These are phyloP conservation scores for Globisporangium solare DNA, from an alignment of 352 stramenopile species.

Conservation along the genomic window DNA sequence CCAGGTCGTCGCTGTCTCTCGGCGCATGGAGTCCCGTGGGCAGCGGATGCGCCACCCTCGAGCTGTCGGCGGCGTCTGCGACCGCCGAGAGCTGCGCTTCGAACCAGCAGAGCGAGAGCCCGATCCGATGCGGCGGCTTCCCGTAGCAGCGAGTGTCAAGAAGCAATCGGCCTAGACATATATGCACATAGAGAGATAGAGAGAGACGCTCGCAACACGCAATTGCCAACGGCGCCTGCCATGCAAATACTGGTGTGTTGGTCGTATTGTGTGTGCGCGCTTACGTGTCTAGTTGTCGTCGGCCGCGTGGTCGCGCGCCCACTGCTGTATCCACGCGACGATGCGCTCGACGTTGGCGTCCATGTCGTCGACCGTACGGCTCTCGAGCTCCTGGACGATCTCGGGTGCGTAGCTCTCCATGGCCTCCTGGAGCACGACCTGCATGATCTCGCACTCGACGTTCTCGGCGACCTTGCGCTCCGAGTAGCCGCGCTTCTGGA, in stretches of 20 bases:
- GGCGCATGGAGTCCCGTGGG: background rate
- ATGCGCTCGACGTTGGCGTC: conserved; percentile 93
- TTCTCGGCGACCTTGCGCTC: conserved; percentile 97
- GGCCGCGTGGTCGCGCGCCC: conserved; percentile 63
- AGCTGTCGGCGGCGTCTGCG: background rate
- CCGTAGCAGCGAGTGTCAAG: background rate
- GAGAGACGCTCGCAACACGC: background rate
- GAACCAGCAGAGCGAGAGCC: background rate
- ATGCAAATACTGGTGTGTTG: background rate
- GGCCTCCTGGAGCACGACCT: conserved; percentile 95
- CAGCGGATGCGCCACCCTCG: background rate
- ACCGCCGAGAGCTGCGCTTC: no score
- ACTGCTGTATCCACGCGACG: conserved; percentile 90
- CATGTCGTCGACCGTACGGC: conserved; percentile 95
- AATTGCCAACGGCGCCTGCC: background rate
- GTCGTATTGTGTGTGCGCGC: no score
- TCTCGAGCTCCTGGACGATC: conserved; percentile 95
- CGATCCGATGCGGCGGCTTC: conserved; percentile 33
- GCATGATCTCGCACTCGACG: conserved; percentile 98
- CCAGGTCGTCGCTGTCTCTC: background rate
- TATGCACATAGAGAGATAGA: background rate
- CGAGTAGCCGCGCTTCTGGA: conserved; percentile 89
- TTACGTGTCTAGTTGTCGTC: conserved; percentile 9
- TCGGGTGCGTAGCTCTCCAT: conserved; percentile 91
- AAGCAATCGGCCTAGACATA: background rate